These are phyloP conservation scores for Corinectria fuckeliana DNA, from an alignment of 2,329 filamentous ascomycete species.

Conservation along the genomic window DNA sequence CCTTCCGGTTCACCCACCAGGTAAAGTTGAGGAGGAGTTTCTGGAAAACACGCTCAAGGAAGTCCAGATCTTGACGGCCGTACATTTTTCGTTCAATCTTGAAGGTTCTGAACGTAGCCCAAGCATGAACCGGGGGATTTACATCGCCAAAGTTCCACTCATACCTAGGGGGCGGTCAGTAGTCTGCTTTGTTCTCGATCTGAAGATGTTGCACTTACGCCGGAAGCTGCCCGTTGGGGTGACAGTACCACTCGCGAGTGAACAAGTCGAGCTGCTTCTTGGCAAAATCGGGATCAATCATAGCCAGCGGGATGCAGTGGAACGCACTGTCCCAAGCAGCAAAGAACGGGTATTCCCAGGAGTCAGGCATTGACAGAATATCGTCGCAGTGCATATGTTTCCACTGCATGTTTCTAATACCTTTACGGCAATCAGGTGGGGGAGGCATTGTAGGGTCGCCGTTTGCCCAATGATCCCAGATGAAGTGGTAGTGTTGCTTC, in stretches of 20 bases:
- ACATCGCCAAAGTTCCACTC: conserved; percentile 99
- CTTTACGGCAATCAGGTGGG: conserved; percentile 80
- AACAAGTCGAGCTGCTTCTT: conserved; percentile 98
- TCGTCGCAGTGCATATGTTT: conserved; percentile 95
- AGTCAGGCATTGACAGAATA: conserved; percentile 96
- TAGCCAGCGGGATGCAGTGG: conserved; percentile 92
- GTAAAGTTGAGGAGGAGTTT: conserved; percentile 96
- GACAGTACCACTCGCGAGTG: conserved; percentile 98
- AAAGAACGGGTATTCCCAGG: conserved; percentile 98
- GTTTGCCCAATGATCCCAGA: conserved; percentile 98
- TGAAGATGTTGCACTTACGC: conserved; percentile 66
- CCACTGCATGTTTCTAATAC: conserved; percentile 87
- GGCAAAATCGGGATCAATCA: conserved; percentile 97
- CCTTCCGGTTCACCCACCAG: conserved; percentile 99
- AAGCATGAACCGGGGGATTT: conserved; percentile 95
- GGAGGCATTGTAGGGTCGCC: conserved; percentile 89
- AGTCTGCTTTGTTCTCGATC: no score
- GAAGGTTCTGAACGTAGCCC: conserved; percentile 94
- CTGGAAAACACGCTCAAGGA: conserved; percentile 94
- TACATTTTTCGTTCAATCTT: conserved; percentile 99
- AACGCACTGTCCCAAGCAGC: conserved; percentile 97
- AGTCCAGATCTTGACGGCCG: conserved; percentile 91
- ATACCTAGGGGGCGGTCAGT: conserved; percentile 53
- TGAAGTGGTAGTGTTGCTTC: conserved; percentile 95
- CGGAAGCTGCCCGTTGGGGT: conserved; percentile 93